Evolutionary conservation across 306 rosid genomes (phyloP), one percentile per base, ranked within the genome.

Genomic region (Quercus wislizeni): DNA sequence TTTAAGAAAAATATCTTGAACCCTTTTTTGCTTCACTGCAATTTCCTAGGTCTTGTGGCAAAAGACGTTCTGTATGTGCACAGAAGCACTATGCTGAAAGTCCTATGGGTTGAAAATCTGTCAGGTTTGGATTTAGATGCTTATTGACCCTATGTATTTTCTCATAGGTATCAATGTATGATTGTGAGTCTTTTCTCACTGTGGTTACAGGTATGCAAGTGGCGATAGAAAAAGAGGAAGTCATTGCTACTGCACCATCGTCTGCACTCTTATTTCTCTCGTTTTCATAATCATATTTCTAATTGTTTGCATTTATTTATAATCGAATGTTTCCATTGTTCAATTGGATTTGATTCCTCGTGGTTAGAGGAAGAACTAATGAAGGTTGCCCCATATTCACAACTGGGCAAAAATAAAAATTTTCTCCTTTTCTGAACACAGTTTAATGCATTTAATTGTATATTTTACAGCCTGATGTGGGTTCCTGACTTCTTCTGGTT

Each of bases 161-260:
- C 15, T 11, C 17, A 13, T 49, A 2, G 12, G 17, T 10, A 61
- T 61, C 31, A 25, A 25, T 23, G 5, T 25, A 61, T 61, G 27
- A 61, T 61, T 61, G 35, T 25, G 5, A 21, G 65, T 61, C 28
- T 49, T 31, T 30, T 46, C 5, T 46, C 20, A 4, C 28, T 9
- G 17, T 15, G 27, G 31, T 75, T 59, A 43, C 65, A 51, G 79
- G 63, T 77, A 65, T 7, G 14, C 56, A 62, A 51, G 11, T n/a
- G 77, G 76, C 23, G 23, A 21, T 21, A 21, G 23, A 21, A 74
- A 83, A 79, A 33, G 65, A 55, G 71, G 75, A 76, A 77, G 78
- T 21, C 21, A 6, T 59, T 59, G 62, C 67, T 31, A 6, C 58
- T 73, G 52, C 51, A 74, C 18, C 58, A 17, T 59, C 62, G 11